A percentile compares a stretch with the other conserved stretches of the same genome.
Evolutionary conservation across 768 basidiomycete species (phyloP).

Genomic region (Amanita rubescens): DNA sequence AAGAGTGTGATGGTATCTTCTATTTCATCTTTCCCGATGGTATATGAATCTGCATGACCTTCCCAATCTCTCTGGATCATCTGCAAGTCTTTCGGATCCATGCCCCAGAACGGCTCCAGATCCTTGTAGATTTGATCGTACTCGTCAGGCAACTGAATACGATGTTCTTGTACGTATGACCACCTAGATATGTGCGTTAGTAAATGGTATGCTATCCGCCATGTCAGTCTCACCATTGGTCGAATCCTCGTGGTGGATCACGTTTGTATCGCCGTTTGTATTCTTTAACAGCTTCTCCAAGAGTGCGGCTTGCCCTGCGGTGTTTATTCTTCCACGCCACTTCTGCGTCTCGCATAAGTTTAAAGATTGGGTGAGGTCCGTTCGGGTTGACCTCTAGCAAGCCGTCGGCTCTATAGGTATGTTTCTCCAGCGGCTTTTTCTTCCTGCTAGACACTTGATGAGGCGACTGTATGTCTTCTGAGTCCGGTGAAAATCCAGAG

Average conservation of each 20-base stretch:
- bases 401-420: constrained; percentile 31
- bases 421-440: constrained; percentile 16
- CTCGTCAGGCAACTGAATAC: constrained; percentile 75
- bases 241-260: constrained; percentile 79
- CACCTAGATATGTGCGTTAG: constrained; percentile 23
- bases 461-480: neutral
- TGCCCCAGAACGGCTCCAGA: constrained; percentile 73
- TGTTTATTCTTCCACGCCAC: constrained; percentile 53
- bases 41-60: constrained; percentile 30
- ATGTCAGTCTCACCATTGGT: constrained; percentile 55
- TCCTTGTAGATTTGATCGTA: constrained; percentile 70
- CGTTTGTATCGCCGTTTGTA: constrained; percentile 71
- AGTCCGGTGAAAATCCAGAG: neutral
- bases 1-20: constrained; percentile 21
- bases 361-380: constrained; percentile 67
- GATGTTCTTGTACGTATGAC: constrained; percentile 48
- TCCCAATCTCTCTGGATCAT: constrained; percentile 30
- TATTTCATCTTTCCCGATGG: constrained; percentile 27
- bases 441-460: neutral
- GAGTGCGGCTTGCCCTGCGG: constrained; percentile 60
- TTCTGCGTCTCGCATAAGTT: constrained; percentile 69
- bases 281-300: constrained; percentile 69
- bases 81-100: constrained; percentile 35
- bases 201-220: neutral
- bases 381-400: constrained; percentile 32